phyloP scores from a whole-genome alignment of 306 rosid species.

The Vigna trinervia region DNA sequence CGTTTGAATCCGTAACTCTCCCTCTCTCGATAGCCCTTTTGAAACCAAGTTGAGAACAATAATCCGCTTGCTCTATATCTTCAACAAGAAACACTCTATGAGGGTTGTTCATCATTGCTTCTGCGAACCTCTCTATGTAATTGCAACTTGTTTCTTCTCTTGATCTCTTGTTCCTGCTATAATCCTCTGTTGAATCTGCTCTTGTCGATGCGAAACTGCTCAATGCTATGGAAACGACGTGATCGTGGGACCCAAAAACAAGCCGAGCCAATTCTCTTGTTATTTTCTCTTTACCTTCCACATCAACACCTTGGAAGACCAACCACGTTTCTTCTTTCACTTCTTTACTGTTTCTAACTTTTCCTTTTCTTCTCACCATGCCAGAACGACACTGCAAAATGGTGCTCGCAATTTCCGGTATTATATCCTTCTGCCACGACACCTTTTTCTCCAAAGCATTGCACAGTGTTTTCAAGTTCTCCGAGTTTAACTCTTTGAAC shows the following conservation, averaged over 20 bases:
- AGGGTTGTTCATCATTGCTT: conserved; percentile 69
- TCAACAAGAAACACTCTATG: conserved; percentile 83
- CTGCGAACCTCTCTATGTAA: conserved; percentile 70
- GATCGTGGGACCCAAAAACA: conserved; percentile 70
- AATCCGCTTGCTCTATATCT: conserved; percentile 90
- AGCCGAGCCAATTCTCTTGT: conserved; percentile 75
- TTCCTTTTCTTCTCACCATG: conserved; percentile 66
- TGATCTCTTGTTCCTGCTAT: conserved; percentile 69
- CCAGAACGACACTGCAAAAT: conserved; percentile 86
- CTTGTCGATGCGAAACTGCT: conserved; percentile 82
- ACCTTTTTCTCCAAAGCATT: conserved; percentile 74
- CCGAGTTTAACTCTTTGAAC: conserved; percentile 72
- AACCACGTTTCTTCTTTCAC: conserved; percentile 92
- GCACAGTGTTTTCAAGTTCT: conserved; percentile 70
- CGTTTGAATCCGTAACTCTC: conserved; percentile 57
- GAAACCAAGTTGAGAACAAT: conserved; percentile 79
- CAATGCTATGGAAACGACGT: conserved; percentile 62
- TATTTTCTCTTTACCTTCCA: conserved; percentile 70
- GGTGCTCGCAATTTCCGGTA: conserved; percentile 74
- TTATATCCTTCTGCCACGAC: conserved; percentile 79
- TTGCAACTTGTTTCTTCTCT: conserved; percentile 80
- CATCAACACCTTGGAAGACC: conserved; percentile 86
- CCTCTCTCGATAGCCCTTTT: conserved; percentile 87
- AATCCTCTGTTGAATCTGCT: conserved; percentile 78
- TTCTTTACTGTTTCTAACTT: conserved; percentile 37